These are phyloP conservation scores for Claviceps pazoutovae DNA, from an alignment of 2,329 filamentous ascomycete species.

Conservation along the genomic window DNA sequence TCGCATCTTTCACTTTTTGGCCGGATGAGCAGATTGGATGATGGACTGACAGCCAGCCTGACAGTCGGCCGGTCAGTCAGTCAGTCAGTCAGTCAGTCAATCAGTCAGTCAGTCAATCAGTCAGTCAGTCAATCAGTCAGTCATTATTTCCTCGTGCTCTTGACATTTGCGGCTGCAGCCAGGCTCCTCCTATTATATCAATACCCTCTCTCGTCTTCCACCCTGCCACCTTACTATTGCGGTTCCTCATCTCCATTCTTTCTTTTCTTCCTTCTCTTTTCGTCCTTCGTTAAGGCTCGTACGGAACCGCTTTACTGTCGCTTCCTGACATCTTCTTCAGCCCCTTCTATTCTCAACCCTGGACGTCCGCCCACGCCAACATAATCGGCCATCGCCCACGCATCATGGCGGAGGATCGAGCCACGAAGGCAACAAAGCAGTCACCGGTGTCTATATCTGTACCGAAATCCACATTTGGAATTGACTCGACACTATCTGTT, in stretches of 20 bases:
- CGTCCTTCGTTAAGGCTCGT: not conserved
- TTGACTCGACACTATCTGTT: not conserved
- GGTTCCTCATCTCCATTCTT: not conserved
- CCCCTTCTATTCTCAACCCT: not conserved
- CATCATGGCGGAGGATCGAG: constrained; percentile 5
- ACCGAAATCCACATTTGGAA: not conserved
- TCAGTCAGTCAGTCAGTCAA: not conserved
- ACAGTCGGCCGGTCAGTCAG: not conserved
- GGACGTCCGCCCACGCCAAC: not conserved
- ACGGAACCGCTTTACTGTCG: not conserved
- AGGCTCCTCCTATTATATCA: not conserved
- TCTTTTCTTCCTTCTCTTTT: not conserved
- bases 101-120: not conserved
- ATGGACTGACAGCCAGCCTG: not conserved
- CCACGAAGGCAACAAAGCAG: constrained; percentile 2
- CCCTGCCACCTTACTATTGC: not conserved
- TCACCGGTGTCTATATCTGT: constrained; percentile 1
- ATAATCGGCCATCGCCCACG: not conserved
- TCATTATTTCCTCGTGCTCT: not conserved
- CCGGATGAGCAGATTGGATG: not conserved
- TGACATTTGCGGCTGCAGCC: not conserved
- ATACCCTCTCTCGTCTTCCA: not conserved
- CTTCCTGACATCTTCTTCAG: not conserved
- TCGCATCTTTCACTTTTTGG: not conserved
- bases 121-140: not conserved